Base-by-base conservation (phyloP, 106 monocot genomes). In the Dendrobium catenatum region DNA sequence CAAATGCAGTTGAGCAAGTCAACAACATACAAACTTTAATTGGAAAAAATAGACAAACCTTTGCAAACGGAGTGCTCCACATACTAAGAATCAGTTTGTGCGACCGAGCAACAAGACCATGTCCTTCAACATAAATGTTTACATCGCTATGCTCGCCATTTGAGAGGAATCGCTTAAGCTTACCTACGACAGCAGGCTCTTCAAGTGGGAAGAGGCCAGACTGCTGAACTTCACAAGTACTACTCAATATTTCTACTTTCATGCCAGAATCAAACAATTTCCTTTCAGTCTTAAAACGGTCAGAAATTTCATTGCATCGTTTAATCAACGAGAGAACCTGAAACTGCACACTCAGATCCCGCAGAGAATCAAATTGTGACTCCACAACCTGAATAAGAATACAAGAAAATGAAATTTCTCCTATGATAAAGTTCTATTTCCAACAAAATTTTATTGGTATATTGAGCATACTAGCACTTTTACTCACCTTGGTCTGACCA, bases 31-130 rank as follows among this genome's bases (percentile, higher is more conserved):
- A 47, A 48, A 49, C 49, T 5, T 49, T 18, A 48, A 76, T 48
- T 48, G 27, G 27, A 26, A 24, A 75, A 29, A 77, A 17, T 6
- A 59, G 16, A 51, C 80, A 55, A 16, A 94, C 97, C 94, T 97
- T 97, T 68, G 86, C 79, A 87, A 97, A 94, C 81, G 90, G 90
- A 31, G 83, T 68, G 77, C 97, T 94, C 97, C 94, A 92, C 73
- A 91, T 58, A 76, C 94, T 94, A 75, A 97, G 92, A 83, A 97
- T 89, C 79, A 97, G 55, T 81, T 85, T 97, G 81, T 97, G 94
- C 2, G 89, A 81, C 27, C 79, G 78, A 10, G 89, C 84, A 76
- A 92, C 77, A 81, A 89, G 84, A 70, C 90, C 92, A 84, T 90
- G 80, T 33, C 87, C 89, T 49, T 84, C 88, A 78, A 92, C 76